Evolutionary conservation across 306 rosid species (phyloP).

Genomic region (Pyrus communis): DNA sequence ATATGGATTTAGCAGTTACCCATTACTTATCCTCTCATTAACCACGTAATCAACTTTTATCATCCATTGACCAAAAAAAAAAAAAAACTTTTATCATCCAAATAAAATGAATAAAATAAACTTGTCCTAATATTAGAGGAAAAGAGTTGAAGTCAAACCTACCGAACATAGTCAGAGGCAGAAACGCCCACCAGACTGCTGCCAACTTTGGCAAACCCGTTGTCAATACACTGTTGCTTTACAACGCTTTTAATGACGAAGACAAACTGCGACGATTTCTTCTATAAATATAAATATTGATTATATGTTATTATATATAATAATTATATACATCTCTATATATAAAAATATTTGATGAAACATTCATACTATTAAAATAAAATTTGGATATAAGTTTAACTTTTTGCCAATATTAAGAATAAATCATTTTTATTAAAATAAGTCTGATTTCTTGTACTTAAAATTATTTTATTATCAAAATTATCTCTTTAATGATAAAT

Average conservation of each 20-base stretch:
- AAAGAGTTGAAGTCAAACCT: not conserved
- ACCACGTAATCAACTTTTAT: not conserved
- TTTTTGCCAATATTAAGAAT: too few species aligned
- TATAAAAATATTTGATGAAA: not conserved
- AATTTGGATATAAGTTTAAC: too few species aligned
- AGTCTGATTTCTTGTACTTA: too few species aligned
- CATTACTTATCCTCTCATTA: not conserved
- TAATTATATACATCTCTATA: too few species aligned
- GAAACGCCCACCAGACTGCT: not conserved
- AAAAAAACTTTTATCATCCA: not conserved
- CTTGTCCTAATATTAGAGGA: not conserved
- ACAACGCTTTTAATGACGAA: not conserved
- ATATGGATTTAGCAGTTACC: not conserved
- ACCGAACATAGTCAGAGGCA: not conserved
- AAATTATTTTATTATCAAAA: too few species aligned
- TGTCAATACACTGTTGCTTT: slow-evolving; percentile 14
- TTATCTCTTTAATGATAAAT: too few species aligned
- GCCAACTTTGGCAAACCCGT: not conserved
- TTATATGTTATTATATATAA: too few species aligned
- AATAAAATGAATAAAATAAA: not conserved
- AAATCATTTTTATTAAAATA: too few species aligned
- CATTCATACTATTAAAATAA: too few species aligned
- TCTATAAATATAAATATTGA: not conserved
- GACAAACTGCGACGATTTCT: slow-evolving; percentile 25
- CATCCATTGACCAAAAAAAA: too few species aligned